phyloP scores from a whole-genome alignment of 345 rosid genomes.

The Arabis alpina region DNA sequence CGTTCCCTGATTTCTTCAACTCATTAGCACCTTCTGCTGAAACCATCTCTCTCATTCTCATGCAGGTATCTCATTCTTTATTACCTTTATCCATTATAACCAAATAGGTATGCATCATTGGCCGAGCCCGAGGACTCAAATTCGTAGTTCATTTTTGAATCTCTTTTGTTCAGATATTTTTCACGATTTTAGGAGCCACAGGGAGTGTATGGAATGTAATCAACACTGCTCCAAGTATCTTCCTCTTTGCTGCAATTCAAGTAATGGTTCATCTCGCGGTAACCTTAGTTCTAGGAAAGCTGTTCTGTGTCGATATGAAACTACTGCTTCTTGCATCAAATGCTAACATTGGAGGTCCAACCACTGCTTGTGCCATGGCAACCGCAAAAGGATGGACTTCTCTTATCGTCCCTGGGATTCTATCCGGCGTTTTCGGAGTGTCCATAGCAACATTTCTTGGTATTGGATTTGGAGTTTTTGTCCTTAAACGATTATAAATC shows the following conservation, averaged over 20 bases:
- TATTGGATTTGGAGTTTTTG: conserved; percentile 63
- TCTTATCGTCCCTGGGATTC: conserved; percentile 75
- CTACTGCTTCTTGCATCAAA: conserved; percentile 74
- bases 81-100: not conserved
- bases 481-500: conserved; percentile 59
- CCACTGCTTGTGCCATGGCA: conserved; percentile 90
- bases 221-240: conserved; percentile 72
- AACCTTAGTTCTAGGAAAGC: conserved; percentile 60
- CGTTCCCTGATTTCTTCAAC: conserved; percentile 61
- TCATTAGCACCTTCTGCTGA: conserved; percentile 73
- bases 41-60: conserved; percentile 65
- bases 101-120: not conserved
- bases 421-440: conserved; percentile 71
- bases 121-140: not conserved
- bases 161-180: conserved; percentile 52
- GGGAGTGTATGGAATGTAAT: conserved; percentile 80
- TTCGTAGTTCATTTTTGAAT: not conserved
- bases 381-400: conserved; percentile 81
- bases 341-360: conserved; percentile 88
- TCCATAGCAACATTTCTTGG: conserved; percentile 83
- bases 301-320: conserved; percentile 56
- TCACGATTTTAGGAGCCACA: conserved; percentile 75
- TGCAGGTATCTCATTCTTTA: conserved; percentile 63
- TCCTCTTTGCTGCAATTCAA: conserved; percentile 71
- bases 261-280: conserved; percentile 61